These are phyloP conservation scores for Lasiodiplodia citricola DNA, from an alignment of 2,329 filamentous ascomycete genomes.

Conservation along the genomic window DNA sequence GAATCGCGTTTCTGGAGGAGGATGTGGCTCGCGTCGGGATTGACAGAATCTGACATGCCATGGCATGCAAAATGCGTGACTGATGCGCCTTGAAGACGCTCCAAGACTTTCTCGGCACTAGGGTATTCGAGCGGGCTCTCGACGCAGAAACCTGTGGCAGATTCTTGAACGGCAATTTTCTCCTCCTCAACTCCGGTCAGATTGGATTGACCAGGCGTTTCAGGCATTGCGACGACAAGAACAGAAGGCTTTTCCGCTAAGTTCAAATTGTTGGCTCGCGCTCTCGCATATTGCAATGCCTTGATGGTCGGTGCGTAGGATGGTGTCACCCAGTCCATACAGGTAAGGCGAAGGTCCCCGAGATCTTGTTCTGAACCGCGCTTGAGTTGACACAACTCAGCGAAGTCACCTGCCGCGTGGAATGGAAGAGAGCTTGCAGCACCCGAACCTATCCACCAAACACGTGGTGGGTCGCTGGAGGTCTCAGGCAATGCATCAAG, in stretches of 20 bases:
- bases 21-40: not conserved
- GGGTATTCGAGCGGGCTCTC: no score
- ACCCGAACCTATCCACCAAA: conserved; percentile 1
- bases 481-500: not conserved
- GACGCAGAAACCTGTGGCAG: not conserved
- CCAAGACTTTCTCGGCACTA: no score
- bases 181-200: not conserved
- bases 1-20: not conserved
- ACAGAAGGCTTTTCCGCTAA: not conserved
- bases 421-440: not conserved
- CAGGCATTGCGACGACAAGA: not conserved
- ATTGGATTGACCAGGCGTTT: not conserved
- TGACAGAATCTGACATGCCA: not conserved
- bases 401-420: not conserved
- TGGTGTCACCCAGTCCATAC: not conserved
- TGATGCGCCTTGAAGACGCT: not conserved
- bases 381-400: not conserved
- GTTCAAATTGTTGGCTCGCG: no score
- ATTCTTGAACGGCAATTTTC: not conserved
- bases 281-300: not conserved
- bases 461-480: not conserved
- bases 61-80: not conserved
- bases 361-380: no score
- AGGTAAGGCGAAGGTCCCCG: no score
- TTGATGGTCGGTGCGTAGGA: not conserved